Evolutionary conservation across 805 yeast species (phyloP), one percentile per base, ranked within the genome.

Genomic region (Candida methanosorbosa): DNA sequence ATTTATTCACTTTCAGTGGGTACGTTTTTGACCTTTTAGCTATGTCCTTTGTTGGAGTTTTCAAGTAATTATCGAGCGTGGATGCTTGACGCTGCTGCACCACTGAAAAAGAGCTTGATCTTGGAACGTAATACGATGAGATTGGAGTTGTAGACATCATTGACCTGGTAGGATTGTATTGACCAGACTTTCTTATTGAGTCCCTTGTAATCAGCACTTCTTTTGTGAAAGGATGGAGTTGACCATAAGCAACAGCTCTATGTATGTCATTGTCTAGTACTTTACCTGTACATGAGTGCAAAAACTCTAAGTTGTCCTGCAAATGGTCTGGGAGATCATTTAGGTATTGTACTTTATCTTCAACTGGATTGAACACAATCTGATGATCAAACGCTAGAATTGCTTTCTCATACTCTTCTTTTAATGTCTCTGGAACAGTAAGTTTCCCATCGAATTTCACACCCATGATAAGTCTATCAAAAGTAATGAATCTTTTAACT

Each of bases 351-450:
- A 85, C 59, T 26, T 46, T 34, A 27, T 65, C 47, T 1, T 50
- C 40, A 2, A 54, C 33, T 0, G 95, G 94, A 52, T 88, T 74
- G 57, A 75, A 90, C 1, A 92, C 97, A 41, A 94, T 69, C 54
- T 87, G 97, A 53, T 65, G 82, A 49, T 71, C 78, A 54, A 92
- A 92, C 11, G 97, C 90, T 28, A 78, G 63, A 40, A 72, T 69
- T 0, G 98, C 97, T 32, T 65, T 62, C 22, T 60, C 50, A 34
- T 76, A 79, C 41, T 81, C 88, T 1, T 65, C 64, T 32, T 66
- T 63, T 44, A 84, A 85, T 1, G 59, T 68, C 0, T 49, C 58
- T 0, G 92, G 87, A 0, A 82, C 60, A 9, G 52, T 55, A 12
- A 56, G 43, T 48, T 76, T 79, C 1, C 82, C 84, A 15, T 79